phyloP scores from a whole-genome alignment of 345 rosid species.

The Gossypium bickii region DNA sequence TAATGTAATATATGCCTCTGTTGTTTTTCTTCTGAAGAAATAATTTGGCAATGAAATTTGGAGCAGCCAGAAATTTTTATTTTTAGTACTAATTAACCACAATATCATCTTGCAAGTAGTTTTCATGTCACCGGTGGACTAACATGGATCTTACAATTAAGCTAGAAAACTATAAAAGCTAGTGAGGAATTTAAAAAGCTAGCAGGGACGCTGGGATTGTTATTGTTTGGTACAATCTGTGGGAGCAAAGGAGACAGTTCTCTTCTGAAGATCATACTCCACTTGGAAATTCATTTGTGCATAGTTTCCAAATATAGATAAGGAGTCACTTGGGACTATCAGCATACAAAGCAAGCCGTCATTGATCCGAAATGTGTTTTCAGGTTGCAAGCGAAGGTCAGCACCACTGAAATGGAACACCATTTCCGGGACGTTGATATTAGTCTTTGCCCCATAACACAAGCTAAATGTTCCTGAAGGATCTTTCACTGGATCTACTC shows the following conservation, averaged over 20 bases:
- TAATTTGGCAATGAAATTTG: background rate
- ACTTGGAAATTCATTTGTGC: constrained; percentile 12
- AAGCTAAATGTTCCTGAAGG: background rate
- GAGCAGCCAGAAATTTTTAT: background rate
- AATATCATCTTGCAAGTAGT: background rate
- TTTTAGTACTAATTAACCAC: background rate
- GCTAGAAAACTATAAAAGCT: background rate
- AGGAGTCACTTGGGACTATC: background rate
- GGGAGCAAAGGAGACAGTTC: background rate
- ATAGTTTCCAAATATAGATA: background rate
- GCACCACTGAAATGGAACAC: constrained; percentile 2
- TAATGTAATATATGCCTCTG: too few species aligned
- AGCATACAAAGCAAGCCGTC: constrained; percentile 17
- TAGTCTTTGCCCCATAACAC: background rate
- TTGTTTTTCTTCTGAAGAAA: too few species aligned
- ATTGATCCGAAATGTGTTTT: background rate
- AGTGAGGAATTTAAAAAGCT: background rate
- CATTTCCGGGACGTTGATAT: background rate
- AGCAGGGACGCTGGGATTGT: background rate
- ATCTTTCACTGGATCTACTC: background rate
- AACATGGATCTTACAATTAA: background rate
- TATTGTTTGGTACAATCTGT: constrained; percentile 4
- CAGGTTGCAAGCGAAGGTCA: background rate
- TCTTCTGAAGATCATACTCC: constrained; percentile 6
- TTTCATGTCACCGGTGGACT: background rate